Evolutionary conservation across 352 stramenopile genomes (phyloP).

Genomic region (Phytophthora hybrid): DNA sequence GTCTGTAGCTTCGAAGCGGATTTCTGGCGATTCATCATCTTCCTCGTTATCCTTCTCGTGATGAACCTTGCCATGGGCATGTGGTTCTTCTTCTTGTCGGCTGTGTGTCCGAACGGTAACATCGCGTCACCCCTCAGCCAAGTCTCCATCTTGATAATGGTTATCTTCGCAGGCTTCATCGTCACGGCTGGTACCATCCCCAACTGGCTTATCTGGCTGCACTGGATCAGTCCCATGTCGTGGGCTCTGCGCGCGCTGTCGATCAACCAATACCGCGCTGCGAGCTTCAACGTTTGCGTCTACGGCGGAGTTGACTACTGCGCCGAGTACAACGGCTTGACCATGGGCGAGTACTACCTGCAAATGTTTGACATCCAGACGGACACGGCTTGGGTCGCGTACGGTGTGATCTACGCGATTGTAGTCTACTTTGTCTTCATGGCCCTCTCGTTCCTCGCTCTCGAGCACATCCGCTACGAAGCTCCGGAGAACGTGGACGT

Average conservation of each 20-base stretch:
- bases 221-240: conserved; percentile 53
- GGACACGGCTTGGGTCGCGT: conserved; percentile 27
- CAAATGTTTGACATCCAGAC: conserved; percentile 31
- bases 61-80: conserved; percentile 55
- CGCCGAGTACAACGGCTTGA: conserved; percentile 35
- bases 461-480: conserved; percentile 37
- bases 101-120: conserved; percentile 38
- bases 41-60: conserved; percentile 52
- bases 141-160: conserved; percentile 52
- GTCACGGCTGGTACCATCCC: conserved; percentile 45
- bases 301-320: conserved; percentile 43
- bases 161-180: conserved; percentile 64
- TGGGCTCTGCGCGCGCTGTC: conserved; percentile 28
- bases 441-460: conserved; percentile 25
- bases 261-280: conserved; percentile 44
- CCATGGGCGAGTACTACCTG: conserved; percentile 49
- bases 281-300: conserved; percentile 33
- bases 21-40: conserved; percentile 47
- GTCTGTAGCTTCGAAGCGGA: conserved; percentile 67
- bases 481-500: conserved; percentile 28
- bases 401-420: conserved; percentile 30
- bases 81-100: conserved; percentile 63
- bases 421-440: conserved; percentile 39
- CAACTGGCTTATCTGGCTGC: conserved; percentile 34
- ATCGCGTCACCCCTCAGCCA: conserved; percentile 50